Conservation (phyloP, 345 rosid species). For the Clarkia xantiana region DNA sequence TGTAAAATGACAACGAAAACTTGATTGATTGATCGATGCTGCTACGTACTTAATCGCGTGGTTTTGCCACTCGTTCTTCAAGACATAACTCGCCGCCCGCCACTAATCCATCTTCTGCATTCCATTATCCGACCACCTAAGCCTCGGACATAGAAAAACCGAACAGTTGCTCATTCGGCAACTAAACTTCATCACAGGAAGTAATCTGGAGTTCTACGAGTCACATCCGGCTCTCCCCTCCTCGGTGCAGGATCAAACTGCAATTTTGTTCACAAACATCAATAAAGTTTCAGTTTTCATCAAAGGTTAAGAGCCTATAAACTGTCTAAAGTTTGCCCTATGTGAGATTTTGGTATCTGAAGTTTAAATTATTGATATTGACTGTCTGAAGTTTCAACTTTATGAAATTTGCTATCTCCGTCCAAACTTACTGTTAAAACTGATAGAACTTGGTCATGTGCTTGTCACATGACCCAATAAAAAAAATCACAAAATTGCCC, state of each 20-base stretch:
- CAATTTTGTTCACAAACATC: conserved; percentile 2
- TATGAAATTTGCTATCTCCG: too few species aligned
- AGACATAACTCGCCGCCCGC: too few species aligned
- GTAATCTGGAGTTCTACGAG: conserved; percentile 92
- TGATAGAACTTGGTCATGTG: too few species aligned
- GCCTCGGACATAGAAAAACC: conserved; percentile 9
- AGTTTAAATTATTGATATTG: too few species aligned
- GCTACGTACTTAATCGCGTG: conserved; percentile 12
- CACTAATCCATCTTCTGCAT: background rate
- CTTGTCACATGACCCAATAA: too few species aligned
- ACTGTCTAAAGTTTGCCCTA: too few species aligned
- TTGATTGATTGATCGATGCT: conserved; percentile 9
- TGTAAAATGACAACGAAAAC: too few species aligned
- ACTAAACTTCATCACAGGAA: conserved; percentile 33
- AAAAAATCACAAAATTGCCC: too few species aligned
- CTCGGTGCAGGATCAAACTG: conserved; percentile 99
- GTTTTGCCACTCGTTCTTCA: background rate
- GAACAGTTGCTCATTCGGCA: background rate
- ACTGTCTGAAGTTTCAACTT: too few species aligned
- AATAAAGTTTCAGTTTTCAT: background rate
- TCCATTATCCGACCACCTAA: conserved; percentile 7
- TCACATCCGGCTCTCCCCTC: conserved; percentile 95
- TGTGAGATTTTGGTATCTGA: too few species aligned
- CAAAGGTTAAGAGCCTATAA: too few species aligned
- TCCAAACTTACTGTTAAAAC: too few species aligned